Conservation (phyloP, 257 asterid genomes). For the Rehmannia glutinosa region DNA sequence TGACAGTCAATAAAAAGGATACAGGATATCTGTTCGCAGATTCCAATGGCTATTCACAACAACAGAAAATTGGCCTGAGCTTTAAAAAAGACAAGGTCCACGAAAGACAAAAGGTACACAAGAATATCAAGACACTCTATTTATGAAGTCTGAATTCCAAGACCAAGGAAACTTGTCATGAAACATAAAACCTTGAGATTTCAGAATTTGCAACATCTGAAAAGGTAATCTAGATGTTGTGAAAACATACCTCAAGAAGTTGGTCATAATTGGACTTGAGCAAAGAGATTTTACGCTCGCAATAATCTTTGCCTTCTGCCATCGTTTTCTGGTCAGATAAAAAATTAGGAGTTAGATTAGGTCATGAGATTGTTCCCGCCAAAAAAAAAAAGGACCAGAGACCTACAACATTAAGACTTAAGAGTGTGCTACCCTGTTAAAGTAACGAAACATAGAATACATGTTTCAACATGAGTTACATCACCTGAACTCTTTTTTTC, state of each 20-base stretch:
- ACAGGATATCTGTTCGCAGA: background rate
- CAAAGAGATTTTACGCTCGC: constrained; percentile 80
- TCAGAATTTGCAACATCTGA: background rate
- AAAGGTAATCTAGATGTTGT: background rate
- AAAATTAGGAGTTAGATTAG: constrained; percentile 9
- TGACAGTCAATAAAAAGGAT: background rate
- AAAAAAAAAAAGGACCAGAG: background rate
- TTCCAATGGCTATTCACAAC: background rate
- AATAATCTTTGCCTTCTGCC: constrained; percentile 90
- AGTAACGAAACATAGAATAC: background rate
- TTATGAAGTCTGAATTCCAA: background rate
- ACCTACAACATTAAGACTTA: background rate
- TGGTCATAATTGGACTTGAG: constrained; percentile 94
- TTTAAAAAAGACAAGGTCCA: background rate
- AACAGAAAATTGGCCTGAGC: background rate
- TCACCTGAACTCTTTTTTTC: no score
- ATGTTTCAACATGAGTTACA: no score
- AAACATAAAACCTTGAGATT: background rate
- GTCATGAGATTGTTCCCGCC: background rate
- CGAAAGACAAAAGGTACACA: background rate
- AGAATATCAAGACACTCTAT: background rate
- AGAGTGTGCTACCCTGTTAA: background rate
- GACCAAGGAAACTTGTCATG: background rate
- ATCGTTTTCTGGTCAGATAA: constrained; percentile 64
- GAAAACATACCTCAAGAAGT: constrained; percentile 73